Percentiles rank a stretch among this genome's conserved stretches.
Evolutionary conservation across 1,284 basidiomycete genomes (phyloP).

Genomic region (Coniferiporia weirii): DNA sequence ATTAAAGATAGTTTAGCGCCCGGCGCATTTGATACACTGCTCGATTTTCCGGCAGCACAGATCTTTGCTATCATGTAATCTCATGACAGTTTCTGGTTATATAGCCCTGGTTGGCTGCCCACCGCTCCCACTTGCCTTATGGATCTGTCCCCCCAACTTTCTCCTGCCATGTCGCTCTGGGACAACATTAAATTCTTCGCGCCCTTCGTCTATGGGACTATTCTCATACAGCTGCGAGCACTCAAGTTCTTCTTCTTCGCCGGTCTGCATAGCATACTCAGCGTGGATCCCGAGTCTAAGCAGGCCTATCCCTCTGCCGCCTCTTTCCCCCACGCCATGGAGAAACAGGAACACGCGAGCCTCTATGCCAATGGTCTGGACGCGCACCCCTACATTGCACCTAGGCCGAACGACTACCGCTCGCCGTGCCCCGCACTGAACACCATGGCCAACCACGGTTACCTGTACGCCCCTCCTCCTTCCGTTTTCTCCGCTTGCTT

Average conservation of each 20-base stretch:
- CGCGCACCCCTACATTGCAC: conserved; percentile 8
- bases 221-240: background rate
- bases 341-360: background rate
- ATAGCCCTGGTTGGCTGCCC: background rate
- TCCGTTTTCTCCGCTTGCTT: conserved; percentile 23
- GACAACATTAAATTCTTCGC: conserved; percentile 2
- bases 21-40: no score
- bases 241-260: conserved; percentile 6
- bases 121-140: background rate
- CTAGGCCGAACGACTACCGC: conserved; percentile 16
- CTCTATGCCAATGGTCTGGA: background rate
- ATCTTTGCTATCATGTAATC: background rate
- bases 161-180: conserved; percentile 3
- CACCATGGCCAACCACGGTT: conserved; percentile 23
- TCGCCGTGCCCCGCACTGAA: conserved; percentile 24
- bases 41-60: background rate
- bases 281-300: conserved; percentile 2
- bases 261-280: background rate
- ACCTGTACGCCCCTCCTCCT: conserved; percentile 18
- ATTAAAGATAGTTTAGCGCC: background rate
- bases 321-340: background rate
- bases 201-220: background rate
- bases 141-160: background rate
- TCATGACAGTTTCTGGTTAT: background rate
- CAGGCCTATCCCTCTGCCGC: background rate